Conservation (phyloP, 169 alveolate genomes). For the Toxoplasma gondii region DNA sequence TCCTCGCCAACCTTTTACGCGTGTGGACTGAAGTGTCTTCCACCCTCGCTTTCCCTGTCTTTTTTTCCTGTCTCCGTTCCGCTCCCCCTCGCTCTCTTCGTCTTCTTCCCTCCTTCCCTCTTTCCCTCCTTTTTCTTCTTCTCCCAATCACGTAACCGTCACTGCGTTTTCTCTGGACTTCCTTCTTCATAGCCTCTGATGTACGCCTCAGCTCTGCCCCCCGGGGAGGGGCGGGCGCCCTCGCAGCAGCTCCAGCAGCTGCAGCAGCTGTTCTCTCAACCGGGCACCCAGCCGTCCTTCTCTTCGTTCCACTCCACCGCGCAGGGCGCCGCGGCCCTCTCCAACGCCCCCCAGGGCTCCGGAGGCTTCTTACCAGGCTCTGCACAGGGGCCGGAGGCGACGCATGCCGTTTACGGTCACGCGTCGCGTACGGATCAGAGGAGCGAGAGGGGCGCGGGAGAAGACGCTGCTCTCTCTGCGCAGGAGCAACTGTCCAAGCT, state of each 20-base stretch:
- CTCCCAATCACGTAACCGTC: background rate
- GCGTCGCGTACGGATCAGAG: background rate
- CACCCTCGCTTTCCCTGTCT: background rate
- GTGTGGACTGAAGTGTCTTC: background rate
- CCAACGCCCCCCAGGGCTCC: background rate
- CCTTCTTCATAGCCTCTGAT: background rate
- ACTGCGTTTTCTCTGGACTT: background rate
- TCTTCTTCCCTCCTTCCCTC: background rate
- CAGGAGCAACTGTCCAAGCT: constrained; percentile 17
- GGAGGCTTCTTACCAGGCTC: background rate
- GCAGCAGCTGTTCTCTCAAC: constrained; percentile 3
- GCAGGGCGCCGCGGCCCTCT: background rate
- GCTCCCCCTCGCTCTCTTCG: background rate
- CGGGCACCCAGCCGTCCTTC: background rate
- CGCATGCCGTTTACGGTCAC: background rate
- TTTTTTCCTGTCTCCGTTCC: background rate
- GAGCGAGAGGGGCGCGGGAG: background rate
- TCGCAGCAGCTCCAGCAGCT: constrained; percentile 47
- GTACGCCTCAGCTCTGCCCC: background rate
- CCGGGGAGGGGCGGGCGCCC: background rate
- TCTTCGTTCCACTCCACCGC: background rate
- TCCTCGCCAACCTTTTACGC: background rate
- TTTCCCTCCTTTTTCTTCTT: background rate
- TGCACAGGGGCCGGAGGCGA: background rate
- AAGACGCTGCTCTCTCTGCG: background rate